Conservation (phyloP, 2,329 filamentous ascomycete genomes). For the Alternaria triticina region DNA sequence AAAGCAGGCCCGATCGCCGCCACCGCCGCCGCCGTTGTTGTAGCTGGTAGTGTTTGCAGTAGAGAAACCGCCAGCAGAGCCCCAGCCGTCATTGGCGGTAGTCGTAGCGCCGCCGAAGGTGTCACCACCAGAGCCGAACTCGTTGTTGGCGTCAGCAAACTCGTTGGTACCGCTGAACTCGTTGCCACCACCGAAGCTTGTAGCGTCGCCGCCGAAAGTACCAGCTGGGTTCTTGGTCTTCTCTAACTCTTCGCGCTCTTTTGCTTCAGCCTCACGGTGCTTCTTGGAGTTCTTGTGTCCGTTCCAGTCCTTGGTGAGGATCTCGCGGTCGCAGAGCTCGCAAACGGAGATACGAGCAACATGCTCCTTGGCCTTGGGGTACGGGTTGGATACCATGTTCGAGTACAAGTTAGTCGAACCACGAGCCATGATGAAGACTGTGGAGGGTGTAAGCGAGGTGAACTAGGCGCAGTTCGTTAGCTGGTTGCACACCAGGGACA, state of each 20-base stretch:
- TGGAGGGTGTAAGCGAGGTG: not conserved
- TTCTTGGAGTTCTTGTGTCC: conserved; percentile 42
- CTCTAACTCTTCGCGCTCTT: conserved; percentile 24
- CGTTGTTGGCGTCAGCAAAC: conserved; percentile 44
- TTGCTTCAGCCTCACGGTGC: conserved; percentile 32
- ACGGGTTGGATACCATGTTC: conserved; percentile 30
- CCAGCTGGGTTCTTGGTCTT: conserved; percentile 1
- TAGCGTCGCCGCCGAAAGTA: conserved; percentile 13
- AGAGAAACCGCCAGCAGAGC: conserved; percentile 21
- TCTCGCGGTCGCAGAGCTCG: conserved; percentile 39
- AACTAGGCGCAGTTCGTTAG: conserved; percentile 5
- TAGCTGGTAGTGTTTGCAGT: conserved; percentile 5
- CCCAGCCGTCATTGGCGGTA: conserved; percentile 53
- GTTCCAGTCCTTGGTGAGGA: conserved; percentile 42
- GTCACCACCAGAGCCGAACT: conserved; percentile 47
- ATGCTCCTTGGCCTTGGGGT: conserved; percentile 28
- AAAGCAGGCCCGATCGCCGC: conserved; percentile 28
- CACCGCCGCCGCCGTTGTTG: conserved; percentile 10
- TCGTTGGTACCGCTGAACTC: conserved; percentile 38
- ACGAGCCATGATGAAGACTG: conserved; percentile 14
- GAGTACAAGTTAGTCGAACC: conserved; percentile 2
- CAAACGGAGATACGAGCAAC: conserved; percentile 29
- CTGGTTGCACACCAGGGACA: not conserved
- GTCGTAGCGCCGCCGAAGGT: conserved; percentile 26
- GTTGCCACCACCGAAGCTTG: conserved; percentile 10